Conservation (phyloP, 192 early-diverging fungal species). For the Entrophospora sp. region DNA sequence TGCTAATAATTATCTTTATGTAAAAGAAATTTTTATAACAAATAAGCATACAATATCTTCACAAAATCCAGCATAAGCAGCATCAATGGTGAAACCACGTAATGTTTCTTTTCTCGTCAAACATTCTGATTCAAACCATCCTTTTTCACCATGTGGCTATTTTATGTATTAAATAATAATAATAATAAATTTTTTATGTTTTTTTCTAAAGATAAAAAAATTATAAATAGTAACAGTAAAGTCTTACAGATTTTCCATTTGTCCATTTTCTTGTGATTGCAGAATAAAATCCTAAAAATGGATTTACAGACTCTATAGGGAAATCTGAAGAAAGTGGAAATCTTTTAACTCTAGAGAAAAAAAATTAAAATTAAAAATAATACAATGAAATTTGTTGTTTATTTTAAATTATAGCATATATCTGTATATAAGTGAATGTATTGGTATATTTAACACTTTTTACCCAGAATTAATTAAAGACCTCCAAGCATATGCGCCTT, state of each 20-base stretch:
- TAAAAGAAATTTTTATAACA: background rate
- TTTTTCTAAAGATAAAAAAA: no score
- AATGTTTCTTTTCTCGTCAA: conserved; percentile 38
- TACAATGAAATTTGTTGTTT: background rate
- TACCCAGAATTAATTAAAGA: conserved; percentile 33
- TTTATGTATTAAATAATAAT: background rate
- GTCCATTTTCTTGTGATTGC: conserved; percentile 41
- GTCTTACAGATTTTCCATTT: conserved; percentile 33
- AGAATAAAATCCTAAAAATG: conserved; percentile 44
- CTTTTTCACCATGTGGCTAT: conserved; percentile 36
- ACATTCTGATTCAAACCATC: conserved; percentile 34
- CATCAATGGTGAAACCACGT: conserved; percentile 43
- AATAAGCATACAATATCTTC: conserved; percentile 28
- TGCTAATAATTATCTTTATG: background rate
- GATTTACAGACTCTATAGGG: conserved; percentile 43
- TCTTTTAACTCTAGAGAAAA: conserved; percentile 20
- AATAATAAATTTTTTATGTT: no score
- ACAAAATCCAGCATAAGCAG: conserved; percentile 43
- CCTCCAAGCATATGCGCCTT: conserved; percentile 45
- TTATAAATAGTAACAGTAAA: background rate
- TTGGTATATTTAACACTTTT: background rate
- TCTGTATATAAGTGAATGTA: no score
- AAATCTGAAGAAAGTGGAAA: conserved; percentile 47
- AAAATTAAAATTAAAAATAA: background rate
- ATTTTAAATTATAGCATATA: no score